Conservation (phyloP, 225 moss, liverwort and hornwort genomes). For the Antitrichia curtipendula region DNA sequence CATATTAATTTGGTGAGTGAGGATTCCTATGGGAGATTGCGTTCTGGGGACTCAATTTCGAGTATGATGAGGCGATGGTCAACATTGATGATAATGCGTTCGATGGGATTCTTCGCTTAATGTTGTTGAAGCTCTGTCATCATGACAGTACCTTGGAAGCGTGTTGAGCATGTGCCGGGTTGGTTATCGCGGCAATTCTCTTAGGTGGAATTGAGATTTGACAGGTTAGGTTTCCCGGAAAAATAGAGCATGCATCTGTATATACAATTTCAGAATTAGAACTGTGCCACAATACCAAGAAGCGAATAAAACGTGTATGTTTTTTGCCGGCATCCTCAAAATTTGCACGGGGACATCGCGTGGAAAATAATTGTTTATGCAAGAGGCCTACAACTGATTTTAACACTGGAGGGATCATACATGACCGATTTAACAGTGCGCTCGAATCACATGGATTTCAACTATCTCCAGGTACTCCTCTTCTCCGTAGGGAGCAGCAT, state of each 20-base stretch:
- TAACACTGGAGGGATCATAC: conserved; percentile 10
- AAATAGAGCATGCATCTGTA: background rate
- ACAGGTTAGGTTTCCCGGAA: conserved; percentile 9
- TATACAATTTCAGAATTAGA: background rate
- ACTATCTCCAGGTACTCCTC: conserved; percentile 70
- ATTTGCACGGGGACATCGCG: background rate
- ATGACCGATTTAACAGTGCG: conserved; percentile 60
- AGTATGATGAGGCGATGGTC: conserved; percentile 43
- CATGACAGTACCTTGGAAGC: conserved; percentile 19
- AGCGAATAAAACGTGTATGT: background rate
- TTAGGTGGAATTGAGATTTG: conserved; percentile 7
- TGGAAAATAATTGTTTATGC: background rate
- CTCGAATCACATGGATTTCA: conserved; percentile 86
- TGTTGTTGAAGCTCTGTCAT: conserved; percentile 55
- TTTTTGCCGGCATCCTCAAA: background rate
- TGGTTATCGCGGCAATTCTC: conserved; percentile 9
- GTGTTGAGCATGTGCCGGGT: conserved; percentile 11
- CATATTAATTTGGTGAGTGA: background rate
- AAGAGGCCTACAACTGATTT: background rate
- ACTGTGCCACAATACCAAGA: background rate
- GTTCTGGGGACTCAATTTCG: background rate
- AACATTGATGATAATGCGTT: conserved; percentile 32
- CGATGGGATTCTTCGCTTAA: conserved; percentile 32
- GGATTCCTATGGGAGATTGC: background rate
- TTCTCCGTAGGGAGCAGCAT: background rate